Percentiles rank a stretch among this genome's conserved stretches.
Conservation (phyloP, 768 basidiomycete genomes). For the Pholiota molesta region DNA sequence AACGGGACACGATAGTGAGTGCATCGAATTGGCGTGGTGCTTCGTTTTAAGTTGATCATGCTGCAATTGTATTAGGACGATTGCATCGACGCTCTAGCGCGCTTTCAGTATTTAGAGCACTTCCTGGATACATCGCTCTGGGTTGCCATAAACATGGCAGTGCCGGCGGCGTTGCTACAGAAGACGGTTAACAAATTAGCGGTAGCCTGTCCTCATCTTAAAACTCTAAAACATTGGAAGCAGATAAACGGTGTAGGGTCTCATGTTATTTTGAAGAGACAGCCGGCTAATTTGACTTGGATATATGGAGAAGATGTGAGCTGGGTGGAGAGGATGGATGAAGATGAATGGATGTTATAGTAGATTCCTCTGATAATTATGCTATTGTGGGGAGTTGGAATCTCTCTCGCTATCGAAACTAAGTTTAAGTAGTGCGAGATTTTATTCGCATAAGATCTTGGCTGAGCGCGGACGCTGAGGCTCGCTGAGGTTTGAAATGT, state of each 20-base stretch:
- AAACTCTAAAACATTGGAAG: slow-evolving; percentile 1
- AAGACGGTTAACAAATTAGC: slow-evolving; percentile 2
- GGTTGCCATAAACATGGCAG: slow-evolving; percentile 10
- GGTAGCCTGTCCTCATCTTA: not conserved
- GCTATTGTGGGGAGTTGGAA: too few relatives aligned
- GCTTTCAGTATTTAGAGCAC: slow-evolving; percentile 18
- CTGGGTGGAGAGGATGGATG: not conserved
- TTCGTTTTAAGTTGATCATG: not conserved
- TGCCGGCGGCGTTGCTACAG: not conserved
- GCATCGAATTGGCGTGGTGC: not conserved
- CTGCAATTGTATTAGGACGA: slow-evolving; percentile 20
- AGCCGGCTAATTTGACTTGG: not conserved
- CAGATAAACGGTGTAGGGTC: not conserved
- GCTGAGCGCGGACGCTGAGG: too few relatives aligned
- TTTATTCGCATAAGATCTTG: too few relatives aligned
- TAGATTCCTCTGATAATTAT: not conserved
- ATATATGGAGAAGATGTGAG: not conserved
- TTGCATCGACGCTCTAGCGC: slow-evolving; percentile 23
- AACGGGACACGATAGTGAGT: slow-evolving; percentile 19
- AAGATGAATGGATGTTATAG: not conserved
- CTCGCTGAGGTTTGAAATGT: too few relatives aligned
- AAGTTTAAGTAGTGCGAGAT: too few relatives aligned
- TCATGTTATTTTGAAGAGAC: not conserved
- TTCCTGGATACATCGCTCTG: slow-evolving; percentile 24
- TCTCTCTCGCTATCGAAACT: too few relatives aligned